Percentiles rank a stretch among this genome's conserved stretches.
These are phyloP conservation scores for Drechmeria coniospora DNA, from an alignment of 2,329 filamentous ascomycete genomes.

Conservation along the genomic window DNA sequence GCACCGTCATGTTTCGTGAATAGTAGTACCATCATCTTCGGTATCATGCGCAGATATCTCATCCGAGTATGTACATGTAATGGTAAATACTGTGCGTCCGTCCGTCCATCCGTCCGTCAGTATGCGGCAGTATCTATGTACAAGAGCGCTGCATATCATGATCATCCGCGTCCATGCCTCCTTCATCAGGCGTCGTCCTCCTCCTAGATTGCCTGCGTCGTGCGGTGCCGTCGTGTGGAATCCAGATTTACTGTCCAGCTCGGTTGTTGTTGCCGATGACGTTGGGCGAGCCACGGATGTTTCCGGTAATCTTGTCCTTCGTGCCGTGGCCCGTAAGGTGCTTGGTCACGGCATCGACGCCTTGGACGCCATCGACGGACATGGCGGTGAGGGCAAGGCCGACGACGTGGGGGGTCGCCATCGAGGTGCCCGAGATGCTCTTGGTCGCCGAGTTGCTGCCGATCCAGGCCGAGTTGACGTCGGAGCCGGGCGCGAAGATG, in stretches of 20 bases:
- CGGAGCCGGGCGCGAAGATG: constrained; percentile 34
- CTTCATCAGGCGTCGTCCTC: no score
- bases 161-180: no score
- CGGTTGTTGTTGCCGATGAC: constrained; percentile 33
- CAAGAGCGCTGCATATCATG: no score
- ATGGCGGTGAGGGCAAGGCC: constrained; percentile 37
- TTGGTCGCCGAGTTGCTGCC: constrained; percentile 25
- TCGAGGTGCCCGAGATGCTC: constrained; percentile 44
- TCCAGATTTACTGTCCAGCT: constrained; percentile 9
- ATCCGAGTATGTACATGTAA: background rate
- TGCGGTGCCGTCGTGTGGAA: no score
- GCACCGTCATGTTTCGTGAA: no score
- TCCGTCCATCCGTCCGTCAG: no score
- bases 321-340: constrained; percentile 26
- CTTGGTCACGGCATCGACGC: constrained; percentile 20
- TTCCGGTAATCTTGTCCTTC: constrained; percentile 23
- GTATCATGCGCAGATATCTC: background rate
- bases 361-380: constrained; percentile 23
- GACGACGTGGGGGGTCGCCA: constrained; percentile 46
- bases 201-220: no score
- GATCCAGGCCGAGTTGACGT: constrained; percentile 32
- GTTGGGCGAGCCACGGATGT: constrained; percentile 27
- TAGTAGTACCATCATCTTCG: no score
- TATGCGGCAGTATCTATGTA: no score
- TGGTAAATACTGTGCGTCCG: no score